Conservation (phyloP, 208 protist genomes). For the Acanthamoeba quina region DNA sequence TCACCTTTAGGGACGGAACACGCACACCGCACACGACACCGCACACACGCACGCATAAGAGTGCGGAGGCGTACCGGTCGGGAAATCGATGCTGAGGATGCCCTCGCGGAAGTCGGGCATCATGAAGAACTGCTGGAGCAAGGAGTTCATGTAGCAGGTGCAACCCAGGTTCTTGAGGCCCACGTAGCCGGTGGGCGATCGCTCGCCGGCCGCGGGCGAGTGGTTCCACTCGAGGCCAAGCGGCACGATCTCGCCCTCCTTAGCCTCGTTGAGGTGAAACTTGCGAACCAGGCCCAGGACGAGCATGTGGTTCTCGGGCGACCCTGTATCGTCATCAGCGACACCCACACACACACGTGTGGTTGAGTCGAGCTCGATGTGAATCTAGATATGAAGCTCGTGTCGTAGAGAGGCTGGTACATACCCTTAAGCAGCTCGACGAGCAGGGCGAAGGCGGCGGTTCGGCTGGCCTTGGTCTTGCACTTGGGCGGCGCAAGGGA, state of each 20-base stretch:
- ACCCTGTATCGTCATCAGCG: background rate
- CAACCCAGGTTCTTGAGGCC: slow-evolving; percentile 89
- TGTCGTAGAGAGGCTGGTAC: background rate
- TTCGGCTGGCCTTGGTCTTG: slow-evolving; percentile 85
- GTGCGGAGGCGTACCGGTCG: background rate
- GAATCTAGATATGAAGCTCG: too few relatives aligned
- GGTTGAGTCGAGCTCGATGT: background rate
- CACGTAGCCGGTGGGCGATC: slow-evolving; percentile 82
- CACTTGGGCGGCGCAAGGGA: slow-evolving; percentile 87
- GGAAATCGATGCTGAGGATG: slow-evolving; percentile 53
- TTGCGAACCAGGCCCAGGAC: background rate
- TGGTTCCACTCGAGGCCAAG: slow-evolving; percentile 43
- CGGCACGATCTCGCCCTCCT: background rate
- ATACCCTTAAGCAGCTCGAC: slow-evolving; percentile 72
- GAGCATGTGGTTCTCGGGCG: background rate
- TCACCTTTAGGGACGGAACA: background rate
- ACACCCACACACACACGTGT: background rate
- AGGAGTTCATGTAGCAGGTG: slow-evolving; percentile 92
- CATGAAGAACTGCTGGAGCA: slow-evolving; percentile 89
- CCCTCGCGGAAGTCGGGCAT: slow-evolving; percentile 78
- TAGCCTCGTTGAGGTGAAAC: background rate
- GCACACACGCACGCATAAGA: background rate
- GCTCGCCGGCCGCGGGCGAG: slow-evolving; percentile 13
- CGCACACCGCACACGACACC: background rate
- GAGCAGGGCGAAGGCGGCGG: slow-evolving; percentile 84